Base-by-base conservation (phyloP, 306 rosid genomes). In the Morella rubra region DNA sequence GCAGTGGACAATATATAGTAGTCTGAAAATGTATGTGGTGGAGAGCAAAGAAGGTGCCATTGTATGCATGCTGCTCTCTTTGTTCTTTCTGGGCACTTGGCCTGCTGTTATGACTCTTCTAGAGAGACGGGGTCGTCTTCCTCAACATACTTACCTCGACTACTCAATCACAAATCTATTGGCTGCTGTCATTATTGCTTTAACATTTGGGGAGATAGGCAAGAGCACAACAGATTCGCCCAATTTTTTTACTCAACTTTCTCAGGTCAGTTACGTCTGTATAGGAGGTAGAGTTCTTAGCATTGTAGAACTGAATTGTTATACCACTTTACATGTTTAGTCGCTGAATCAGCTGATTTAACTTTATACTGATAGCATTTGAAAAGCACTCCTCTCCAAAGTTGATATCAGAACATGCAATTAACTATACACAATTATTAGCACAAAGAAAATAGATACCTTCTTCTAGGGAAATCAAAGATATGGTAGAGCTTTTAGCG, bases 61-160 rank as follows among this genome's bases (percentile, higher is more conserved):
- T 85, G 86, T 55, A 22, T 94, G 98, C 86, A 94, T 94, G 97
- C 78, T 92, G 0, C 77, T 92, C 55, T 78, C 97, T 65, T 87
- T 92, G 13, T 37, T 84, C 40, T 90, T 94, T 80, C 68, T 94
- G 73, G 95, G 98, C 45, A 94, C 98, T 80, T 92, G 96, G 97
- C 98, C 95, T 27, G 98, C 97, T 54, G 19, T 94, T 2, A 55
- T 94, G 91, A 83, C 96, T 65, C 81, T 94, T 44, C 69, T 90
- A 5, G 96, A 94, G 59, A 87, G 98, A 50, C 49, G 93, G 66
- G 98, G 97, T 27, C 93, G 98, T 73, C 97, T 92, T 81, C 98
- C 97, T 85, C 98, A 94, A 51, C 97, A 94, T 71, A 90, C 97
- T 0, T 94, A 94, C 80, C 98, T 94, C 51, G 98, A 94, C 45